Evolutionary conservation across 345 rosid species (phyloP).

Genomic region (Eutrema yunnanense): DNA sequence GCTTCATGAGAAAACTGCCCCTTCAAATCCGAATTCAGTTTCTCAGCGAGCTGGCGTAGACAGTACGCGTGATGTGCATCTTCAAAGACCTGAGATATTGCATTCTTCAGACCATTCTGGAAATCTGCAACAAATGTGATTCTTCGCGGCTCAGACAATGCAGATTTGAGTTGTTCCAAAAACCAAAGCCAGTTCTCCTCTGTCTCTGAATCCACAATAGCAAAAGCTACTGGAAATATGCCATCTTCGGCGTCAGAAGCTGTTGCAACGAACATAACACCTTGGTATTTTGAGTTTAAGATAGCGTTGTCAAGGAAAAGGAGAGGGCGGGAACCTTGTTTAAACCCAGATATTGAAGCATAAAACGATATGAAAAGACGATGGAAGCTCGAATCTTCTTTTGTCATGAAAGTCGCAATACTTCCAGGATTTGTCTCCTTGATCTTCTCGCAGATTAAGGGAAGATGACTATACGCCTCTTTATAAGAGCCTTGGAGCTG

Average conservation of each 20-base stretch:
- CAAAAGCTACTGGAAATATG: conserved; percentile 76
- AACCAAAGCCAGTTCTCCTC: conserved; percentile 95
- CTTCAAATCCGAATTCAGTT: conserved; percentile 60
- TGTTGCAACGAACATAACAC: conserved; percentile 61
- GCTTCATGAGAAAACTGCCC: conserved; percentile 95
- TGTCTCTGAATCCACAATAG: conserved; percentile 71
- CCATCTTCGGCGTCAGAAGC: conserved; percentile 81
- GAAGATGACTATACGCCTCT: conserved; percentile 78
- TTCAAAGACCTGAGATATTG: conserved; percentile 60
- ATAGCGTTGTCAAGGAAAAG: conserved; percentile 69
- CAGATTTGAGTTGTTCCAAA: conserved; percentile 60
- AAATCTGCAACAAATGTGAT: conserved; percentile 83
- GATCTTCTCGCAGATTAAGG: conserved; percentile 78
- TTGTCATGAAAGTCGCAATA: conserved; percentile 61
- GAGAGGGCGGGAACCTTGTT: conserved; percentile 86
- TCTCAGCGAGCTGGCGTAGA: conserved; percentile 73
- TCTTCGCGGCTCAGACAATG: conserved; percentile 42
- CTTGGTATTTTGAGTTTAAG: conserved; percentile 80
- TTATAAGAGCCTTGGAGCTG: conserved; percentile 92
- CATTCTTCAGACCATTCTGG: conserved; percentile 62
- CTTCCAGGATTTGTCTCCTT: conserved; percentile 95
- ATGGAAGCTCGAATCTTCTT: conserved; percentile 89
- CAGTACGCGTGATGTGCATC: conserved; percentile 78
- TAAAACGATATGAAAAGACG: conserved; percentile 80
- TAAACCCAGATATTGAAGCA: conserved; percentile 75